Evolutionary conservation across 1,284 basidiomycete species (phyloP).

Genomic region (Irpex sp.): DNA sequence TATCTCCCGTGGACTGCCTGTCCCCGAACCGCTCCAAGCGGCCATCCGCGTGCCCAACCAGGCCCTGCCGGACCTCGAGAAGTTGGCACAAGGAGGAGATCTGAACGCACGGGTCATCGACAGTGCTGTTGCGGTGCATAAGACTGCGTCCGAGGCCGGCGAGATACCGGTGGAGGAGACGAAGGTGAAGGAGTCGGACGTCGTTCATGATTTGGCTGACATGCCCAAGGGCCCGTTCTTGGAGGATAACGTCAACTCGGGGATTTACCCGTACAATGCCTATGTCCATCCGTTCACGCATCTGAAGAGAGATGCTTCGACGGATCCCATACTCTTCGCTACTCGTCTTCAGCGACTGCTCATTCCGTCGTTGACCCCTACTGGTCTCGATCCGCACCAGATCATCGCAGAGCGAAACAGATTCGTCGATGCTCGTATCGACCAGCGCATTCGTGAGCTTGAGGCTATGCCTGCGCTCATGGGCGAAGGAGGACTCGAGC

Average conservation of each 20-base stretch:
- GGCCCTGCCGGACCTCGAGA: conserved; percentile 60
- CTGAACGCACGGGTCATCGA: conserved; percentile 66
- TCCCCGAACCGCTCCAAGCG: conserved; percentile 79
- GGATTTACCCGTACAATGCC: conserved; percentile 96
- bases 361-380: conserved; percentile 87
- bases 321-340: conserved; percentile 56
- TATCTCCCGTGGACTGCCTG: conserved; percentile 73
- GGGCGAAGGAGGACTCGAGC: conserved; percentile 70
- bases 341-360: conserved; percentile 80
- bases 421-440: conserved; percentile 86
- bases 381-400: conserved; percentile 91
- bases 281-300: conserved; percentile 83
- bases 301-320: conserved; percentile 60
- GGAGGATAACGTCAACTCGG: conserved; percentile 78
- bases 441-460: conserved; percentile 88
- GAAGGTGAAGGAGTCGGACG: conserved; percentile 26
- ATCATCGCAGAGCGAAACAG: conserved; percentile 90
- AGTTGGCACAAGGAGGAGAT: conserved; percentile 56
- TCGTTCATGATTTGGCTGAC: conserved; percentile 31
- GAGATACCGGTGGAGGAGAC: conserved; percentile 16
- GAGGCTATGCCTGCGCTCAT: conserved; percentile 82
- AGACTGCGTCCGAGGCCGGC: conserved; percentile 39
- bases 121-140: conserved; percentile 75
- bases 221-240: conserved; percentile 68
- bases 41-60: conserved; percentile 67